phyloP scores from a whole-genome alignment of 148 eudicot genomes.

The Limonium bicolor region DNA sequence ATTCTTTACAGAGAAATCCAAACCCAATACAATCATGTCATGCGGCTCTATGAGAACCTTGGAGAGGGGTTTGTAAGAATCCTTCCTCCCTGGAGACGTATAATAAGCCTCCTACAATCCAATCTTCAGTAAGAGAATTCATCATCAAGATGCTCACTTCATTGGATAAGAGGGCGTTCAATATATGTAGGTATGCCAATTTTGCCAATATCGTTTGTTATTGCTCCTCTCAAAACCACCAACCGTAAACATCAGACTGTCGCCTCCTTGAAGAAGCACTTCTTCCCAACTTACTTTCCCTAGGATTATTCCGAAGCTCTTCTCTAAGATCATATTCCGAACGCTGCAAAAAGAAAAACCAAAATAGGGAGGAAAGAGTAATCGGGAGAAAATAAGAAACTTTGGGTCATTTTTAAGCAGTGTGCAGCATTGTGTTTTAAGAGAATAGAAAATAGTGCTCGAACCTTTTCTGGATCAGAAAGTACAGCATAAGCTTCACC shows the following conservation, averaged over 20 bases:
- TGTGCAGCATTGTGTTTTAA: neutral
- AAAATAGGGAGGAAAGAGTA: neutral
- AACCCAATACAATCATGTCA: too few species aligned
- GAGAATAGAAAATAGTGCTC: neutral
- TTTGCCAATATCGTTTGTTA: slow-evolving; percentile 41
- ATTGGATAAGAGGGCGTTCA: too few species aligned
- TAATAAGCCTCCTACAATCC: too few species aligned
- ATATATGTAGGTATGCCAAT: too few species aligned
- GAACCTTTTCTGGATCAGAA: slow-evolving; percentile 75
- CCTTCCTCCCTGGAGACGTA: too few species aligned
- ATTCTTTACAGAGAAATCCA: too few species aligned
- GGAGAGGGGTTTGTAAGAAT: too few species aligned
- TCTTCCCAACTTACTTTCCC: slow-evolving; percentile 23
- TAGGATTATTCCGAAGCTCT: slow-evolving; percentile 38
- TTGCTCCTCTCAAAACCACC: slow-evolving; percentile 28
- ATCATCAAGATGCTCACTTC: too few species aligned
- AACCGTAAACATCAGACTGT: slow-evolving; percentile 23
- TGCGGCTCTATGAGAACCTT: too few species aligned
- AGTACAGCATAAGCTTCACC: slow-evolving; percentile 95
- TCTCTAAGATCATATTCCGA: slow-evolving; percentile 62
- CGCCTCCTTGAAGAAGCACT: slow-evolving; percentile 27
- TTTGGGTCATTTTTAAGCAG: neutral
- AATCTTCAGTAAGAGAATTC: too few species aligned
- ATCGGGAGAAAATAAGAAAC: neutral
- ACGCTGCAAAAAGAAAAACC: slow-evolving; percentile 31